Evolutionary conservation across 768 basidiomycete genomes (phyloP), one percentile per base, ranked within the genome.

Genomic region (Xerocomus potaroensis): DNA sequence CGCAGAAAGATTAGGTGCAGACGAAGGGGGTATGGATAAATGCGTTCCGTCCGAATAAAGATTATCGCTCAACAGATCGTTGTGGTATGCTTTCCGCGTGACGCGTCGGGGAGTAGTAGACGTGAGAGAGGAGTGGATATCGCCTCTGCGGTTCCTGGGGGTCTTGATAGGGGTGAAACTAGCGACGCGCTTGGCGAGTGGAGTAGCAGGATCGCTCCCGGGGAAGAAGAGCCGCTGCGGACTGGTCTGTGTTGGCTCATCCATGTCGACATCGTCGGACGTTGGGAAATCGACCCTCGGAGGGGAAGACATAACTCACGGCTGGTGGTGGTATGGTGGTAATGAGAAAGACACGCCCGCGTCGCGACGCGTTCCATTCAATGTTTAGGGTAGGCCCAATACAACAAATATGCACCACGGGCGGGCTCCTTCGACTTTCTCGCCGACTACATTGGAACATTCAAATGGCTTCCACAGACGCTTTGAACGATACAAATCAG

Each of bases 281-380:
- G 80, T 72, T 4, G 81, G 82, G 58, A 83, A 83, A 54, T 84
- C 80, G 31, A 83, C 63, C 27, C 75, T 70, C 16, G 81, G 81
- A 21, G 81, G 81, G 33, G 81, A 84, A 8, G 82, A 83, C 82
- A 84, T 84, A n/a, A n/a, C n/a, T n/a, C n/a, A n/a, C n/a, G n/a
- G n/a, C 22, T 21, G 24, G 12, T 23, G 23, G 24, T 43, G 19
- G 40, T 39, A n/a, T n/a, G 22, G 23, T 5, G 18, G 32, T 19
- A 19, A 11, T 22, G 42, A 44, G 53, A 48, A 60, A 54, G 53
- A 51, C 33, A 41, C 44, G 50, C 56, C 62, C 75, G 75, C 72
- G 76, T 67, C 77, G 74, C 75, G 76, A 68, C 77, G 76, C 79
- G 79, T 70, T 50, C n/a, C 69, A 71, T 61, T 64, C 59, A 8